A percentile compares a stretch with the other conserved stretches of the same genome.
These are phyloP conservation scores for Phaffia australis DNA, from an alignment of 768 basidiomycete species.

Conservation along the genomic window DNA sequence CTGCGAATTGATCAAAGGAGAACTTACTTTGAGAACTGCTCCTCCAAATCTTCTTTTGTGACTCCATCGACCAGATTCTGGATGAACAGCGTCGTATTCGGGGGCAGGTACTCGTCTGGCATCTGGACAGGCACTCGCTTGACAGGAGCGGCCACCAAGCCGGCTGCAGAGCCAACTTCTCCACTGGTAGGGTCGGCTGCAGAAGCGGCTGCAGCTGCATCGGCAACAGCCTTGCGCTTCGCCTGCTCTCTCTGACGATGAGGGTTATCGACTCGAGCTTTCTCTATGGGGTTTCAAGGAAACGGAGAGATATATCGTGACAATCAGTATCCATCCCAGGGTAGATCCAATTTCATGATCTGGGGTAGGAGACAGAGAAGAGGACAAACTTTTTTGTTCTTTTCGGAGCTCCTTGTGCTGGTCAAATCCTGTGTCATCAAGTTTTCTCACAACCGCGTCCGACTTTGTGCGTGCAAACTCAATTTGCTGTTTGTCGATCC, in stretches of 20 bases:
- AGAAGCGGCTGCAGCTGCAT: conserved; percentile 23
- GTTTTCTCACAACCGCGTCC: conserved; percentile 72
- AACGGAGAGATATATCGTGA: neutral
- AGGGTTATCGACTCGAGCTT: conserved; percentile 22
- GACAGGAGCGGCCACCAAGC: conserved; percentile 27
- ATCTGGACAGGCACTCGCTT: conserved; percentile 59
- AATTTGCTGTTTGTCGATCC: conserved; percentile 60
- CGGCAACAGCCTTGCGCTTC: conserved; percentile 51
- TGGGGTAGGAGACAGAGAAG: neutral
- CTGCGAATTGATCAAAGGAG: neutral
- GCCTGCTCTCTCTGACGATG: conserved; percentile 55
- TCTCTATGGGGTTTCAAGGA: neutral
- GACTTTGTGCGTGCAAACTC: conserved; percentile 80
- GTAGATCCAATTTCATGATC: neutral
- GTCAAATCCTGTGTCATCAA: conserved; percentile 59
- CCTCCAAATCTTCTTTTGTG: conserved; percentile 81
- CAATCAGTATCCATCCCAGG: neutral
- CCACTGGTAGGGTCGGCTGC: conserved; percentile 21
- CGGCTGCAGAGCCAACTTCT: neutral
- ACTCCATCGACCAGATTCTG: conserved; percentile 91
- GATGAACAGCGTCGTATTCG: conserved; percentile 96
- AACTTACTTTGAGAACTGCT: conserved; percentile 78
- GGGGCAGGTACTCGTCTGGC: conserved; percentile 99
- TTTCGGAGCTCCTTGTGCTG: conserved; percentile 61
- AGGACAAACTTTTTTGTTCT: conserved; percentile 71